Base-by-base conservation (phyloP, 805 yeast species). In the Priceomyces melissophilus region DNA sequence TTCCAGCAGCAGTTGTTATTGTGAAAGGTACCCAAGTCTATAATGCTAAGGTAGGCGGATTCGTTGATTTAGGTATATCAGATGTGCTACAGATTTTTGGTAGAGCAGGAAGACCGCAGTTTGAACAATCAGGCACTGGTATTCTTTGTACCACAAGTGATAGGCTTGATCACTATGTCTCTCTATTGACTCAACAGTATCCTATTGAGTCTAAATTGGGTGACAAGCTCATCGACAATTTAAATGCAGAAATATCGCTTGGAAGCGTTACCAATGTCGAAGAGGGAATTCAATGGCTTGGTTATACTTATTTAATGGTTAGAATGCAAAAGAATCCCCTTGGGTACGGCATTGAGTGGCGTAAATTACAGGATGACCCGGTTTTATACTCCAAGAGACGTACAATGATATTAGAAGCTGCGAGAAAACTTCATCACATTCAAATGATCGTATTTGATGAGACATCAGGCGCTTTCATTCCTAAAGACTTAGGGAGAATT, bases 21-120 rank as follows among this genome's bases (percentile, higher is more conserved):
- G 81, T 93, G 26, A 93, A 93, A 55, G 99, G 99, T 0, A 93
- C 99, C 0, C 96, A 91, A 56, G 89, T 93, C 0, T 93, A 93
- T 57, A 95, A 93, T 58, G 76, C 98, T 0, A 87, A 90, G 58
- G 84, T 84, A 39, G 99, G 99, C 74, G 99, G 99, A 0, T 87
- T 82, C 55, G 79, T 84, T 2, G 99, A 93, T 57, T 69, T 95
- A 30, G 98, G 98, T 1, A 91, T 93, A 12, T 85, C 96, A 0
- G 99, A 93, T 66, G 96, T 93, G 30, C 85, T 95, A 46, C 99
- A 93, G 69, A 93, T 93, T 49, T 93, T 93, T 67, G 99, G 99
- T 52, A 85, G 99, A 69, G 99, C 99, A 20, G 99, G 99, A 66
- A 81, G 99, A 65, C 99, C 99, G 0, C 99, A 95, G 53, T 93